These are phyloP conservation scores for Quercus engelmannii DNA, from an alignment of 306 rosid genomes.

Conservation along the genomic window DNA sequence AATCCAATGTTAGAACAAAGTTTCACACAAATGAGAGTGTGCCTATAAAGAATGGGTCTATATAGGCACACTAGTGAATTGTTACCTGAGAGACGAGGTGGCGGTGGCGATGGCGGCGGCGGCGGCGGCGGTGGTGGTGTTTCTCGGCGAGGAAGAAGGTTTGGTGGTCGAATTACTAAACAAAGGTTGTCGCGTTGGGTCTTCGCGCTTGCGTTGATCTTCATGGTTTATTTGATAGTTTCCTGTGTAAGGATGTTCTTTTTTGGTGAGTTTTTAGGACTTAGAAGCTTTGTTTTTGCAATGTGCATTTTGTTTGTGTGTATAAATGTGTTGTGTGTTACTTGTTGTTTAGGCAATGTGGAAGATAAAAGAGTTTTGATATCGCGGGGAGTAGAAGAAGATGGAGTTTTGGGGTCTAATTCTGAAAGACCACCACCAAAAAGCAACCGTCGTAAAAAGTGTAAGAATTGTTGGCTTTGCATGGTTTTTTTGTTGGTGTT, in stretches of 20 bases:
- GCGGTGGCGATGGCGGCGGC: slow-evolving; percentile 26
- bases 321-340: not conserved
- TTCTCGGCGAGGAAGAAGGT: slow-evolving; percentile 63
- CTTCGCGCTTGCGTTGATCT: slow-evolving; percentile 39
- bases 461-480: slow-evolving; percentile 43
- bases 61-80: slow-evolving; percentile 41
- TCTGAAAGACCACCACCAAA: slow-evolving; percentile 38
- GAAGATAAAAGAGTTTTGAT: slow-evolving; percentile 30
- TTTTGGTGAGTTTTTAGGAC: slow-evolving; percentile 44
- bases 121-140: slow-evolving; percentile 13
- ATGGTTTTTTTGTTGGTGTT: slow-evolving; percentile 9
- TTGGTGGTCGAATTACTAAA: slow-evolving; percentile 57
- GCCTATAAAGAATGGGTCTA: slow-evolving; percentile 39
- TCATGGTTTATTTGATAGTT: slow-evolving; percentile 47
- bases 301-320: not conserved
- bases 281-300: not conserved
- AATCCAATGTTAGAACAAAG: not conserved
- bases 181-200: slow-evolving; percentile 46
- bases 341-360: slow-evolving; percentile 39
- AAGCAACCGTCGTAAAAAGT: slow-evolving; percentile 56
- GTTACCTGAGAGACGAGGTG: slow-evolving; percentile 51
- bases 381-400: slow-evolving; percentile 16
- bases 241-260: slow-evolving; percentile 52
- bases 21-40: slow-evolving; percentile 36
- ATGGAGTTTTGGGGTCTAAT: slow-evolving; percentile 8